A percentile compares a stretch with the other conserved stretches of the same genome.
phyloP scores from a whole-genome alignment of 2,329 filamentous ascomycete genomes.

The Ascochyta pisi region DNA sequence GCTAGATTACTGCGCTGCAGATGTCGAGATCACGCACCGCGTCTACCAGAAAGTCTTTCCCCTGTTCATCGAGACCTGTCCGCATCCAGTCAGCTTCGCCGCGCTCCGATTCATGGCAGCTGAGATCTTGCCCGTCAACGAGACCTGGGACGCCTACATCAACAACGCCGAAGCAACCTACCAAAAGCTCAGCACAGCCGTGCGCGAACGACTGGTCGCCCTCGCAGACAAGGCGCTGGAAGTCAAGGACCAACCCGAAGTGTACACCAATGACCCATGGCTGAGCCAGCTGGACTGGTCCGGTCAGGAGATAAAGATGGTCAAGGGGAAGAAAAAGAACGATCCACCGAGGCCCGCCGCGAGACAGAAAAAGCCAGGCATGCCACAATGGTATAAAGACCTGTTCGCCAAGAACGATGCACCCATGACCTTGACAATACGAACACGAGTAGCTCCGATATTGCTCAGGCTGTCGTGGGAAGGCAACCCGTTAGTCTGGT shows the following conservation, averaged over 20 bases:
- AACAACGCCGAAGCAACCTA: conserved; percentile 86
- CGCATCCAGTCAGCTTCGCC: conserved; percentile 96
- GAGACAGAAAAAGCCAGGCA: conserved; percentile 90
- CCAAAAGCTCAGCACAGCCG: conserved; percentile 74
- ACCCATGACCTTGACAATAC: conserved; percentile 79
- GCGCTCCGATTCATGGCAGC: conserved; percentile 91
- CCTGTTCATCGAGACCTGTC: conserved; percentile 86
- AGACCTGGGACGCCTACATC: conserved; percentile 86
- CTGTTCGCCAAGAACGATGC: conserved; percentile 74
- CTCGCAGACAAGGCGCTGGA: conserved; percentile 80
- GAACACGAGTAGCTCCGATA: conserved; percentile 86
- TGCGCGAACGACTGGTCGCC: conserved; percentile 74
- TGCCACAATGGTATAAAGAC: conserved; percentile 96
- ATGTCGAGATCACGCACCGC: conserved; percentile 89
- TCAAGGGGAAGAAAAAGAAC: conserved; percentile 86
- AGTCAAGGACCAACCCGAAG: conserved; percentile 71
- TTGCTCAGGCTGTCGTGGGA: conserved; percentile 88
- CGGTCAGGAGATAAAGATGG: conserved; percentile 88
- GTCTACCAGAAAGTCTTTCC: conserved; percentile 96
- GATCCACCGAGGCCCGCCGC: conserved; percentile 79
- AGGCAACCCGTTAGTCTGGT: conserved; percentile 88
- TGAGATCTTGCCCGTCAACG: conserved; percentile 88
- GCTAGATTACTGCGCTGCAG: conserved; percentile 91
- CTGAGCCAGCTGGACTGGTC: conserved; percentile 94
- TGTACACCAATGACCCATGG: conserved; percentile 86